phyloP scores from a whole-genome alignment of 768 basidiomycete genomes.

The Lentinula guzmanii region DNA sequence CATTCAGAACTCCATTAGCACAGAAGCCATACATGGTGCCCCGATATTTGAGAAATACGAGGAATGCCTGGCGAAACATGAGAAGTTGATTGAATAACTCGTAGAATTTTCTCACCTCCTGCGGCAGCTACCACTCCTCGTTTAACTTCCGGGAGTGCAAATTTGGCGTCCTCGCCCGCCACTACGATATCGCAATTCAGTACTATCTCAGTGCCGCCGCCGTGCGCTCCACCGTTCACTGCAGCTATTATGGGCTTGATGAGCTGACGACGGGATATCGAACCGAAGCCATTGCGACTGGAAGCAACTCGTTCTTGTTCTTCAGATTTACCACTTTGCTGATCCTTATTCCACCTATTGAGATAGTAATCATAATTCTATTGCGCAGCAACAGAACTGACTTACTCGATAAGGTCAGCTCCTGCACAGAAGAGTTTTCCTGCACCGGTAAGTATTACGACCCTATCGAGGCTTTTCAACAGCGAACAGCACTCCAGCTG shows the following conservation, averaged over 20 bases:
- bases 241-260: conserved; percentile 80
- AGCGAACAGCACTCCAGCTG: not conserved
- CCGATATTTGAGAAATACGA: conserved; percentile 54
- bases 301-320: conserved; percentile 36
- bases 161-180: conserved; percentile 58
- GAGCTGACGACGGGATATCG: conserved; percentile 58
- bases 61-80: conserved; percentile 49
- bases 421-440: conserved; percentile 77
- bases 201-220: conserved; percentile 62
- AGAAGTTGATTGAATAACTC: not conserved
- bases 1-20: not conserved
- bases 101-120: conserved; percentile 45
- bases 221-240: conserved; percentile 67
- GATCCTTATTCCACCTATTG: conserved; percentile 54
- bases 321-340: conserved; percentile 34
- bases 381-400: conserved; percentile 5
- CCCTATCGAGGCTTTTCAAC: conserved; percentile 37
- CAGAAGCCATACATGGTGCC: conserved; percentile 58
- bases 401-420: conserved; percentile 71
- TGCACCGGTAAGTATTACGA: conserved; percentile 65
- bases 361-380: not conserved
- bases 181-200: conserved; percentile 77
- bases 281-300: conserved; percentile 59
- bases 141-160: conserved; percentile 75
- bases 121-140: conserved; percentile 69